These are phyloP conservation scores for Lineolata rhizophorae DNA, from an alignment of 495 filamentous ascomycete species.

Conservation along the genomic window DNA sequence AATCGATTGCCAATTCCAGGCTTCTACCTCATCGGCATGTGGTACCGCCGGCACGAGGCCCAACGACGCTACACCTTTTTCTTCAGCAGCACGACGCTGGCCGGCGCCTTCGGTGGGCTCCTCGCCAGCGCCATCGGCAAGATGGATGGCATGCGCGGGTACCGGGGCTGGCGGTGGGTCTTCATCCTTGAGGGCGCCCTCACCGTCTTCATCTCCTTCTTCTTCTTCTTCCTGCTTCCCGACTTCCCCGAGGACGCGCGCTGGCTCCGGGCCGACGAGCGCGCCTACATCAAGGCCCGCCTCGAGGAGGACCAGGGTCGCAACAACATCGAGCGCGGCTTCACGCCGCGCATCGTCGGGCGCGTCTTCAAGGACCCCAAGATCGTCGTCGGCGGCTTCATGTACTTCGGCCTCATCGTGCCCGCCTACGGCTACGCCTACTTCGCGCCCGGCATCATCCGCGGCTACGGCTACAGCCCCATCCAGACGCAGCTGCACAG, in stretches of 20 bases:
- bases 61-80: slow-evolving; percentile 83
- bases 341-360: slow-evolving; percentile 40
- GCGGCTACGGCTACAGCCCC: slow-evolving; percentile 19
- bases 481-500: slow-evolving; percentile 28
- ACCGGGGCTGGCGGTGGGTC: slow-evolving; percentile 74
- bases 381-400: slow-evolving; percentile 56
- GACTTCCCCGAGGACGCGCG: slow-evolving; percentile 46
- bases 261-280: slow-evolving; percentile 58
- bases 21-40: slow-evolving; percentile 36
- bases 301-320: slow-evolving; percentile 56
- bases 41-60: slow-evolving; percentile 73
- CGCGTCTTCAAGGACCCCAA: slow-evolving; percentile 51
- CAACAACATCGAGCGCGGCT: slow-evolving; percentile 35
- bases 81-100: slow-evolving; percentile 51
- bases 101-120: slow-evolving; percentile 21
- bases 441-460: slow-evolving; percentile 39
- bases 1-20: not conserved
- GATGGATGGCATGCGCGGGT: slow-evolving; percentile 46
- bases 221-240: slow-evolving; percentile 63
- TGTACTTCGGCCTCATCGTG: slow-evolving; percentile 80
- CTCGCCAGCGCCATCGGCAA: slow-evolving; percentile 46
- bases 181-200: slow-evolving; percentile 49
- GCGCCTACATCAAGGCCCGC: slow-evolving; percentile 46
- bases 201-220: slow-evolving; percentile 46
- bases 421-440: slow-evolving; percentile 62